These are phyloP conservation scores for Crepidotus variabilis DNA, from an alignment of 768 basidiomycete genomes.

Conservation along the genomic window DNA sequence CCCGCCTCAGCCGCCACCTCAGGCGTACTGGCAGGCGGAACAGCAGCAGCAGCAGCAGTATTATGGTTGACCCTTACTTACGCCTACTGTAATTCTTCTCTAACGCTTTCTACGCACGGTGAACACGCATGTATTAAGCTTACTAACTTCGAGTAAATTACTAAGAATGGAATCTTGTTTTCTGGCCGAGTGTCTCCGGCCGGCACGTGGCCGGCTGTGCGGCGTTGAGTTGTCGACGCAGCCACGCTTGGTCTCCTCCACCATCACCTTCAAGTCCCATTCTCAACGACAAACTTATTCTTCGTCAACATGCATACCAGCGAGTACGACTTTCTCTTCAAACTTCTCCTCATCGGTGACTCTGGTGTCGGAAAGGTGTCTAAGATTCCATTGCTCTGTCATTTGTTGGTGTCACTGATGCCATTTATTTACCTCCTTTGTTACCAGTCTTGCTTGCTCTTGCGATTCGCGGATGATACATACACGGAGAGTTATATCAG, in stretches of 20 bases:
- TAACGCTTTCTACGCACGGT: not conserved
- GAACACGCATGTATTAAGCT: too few species aligned
- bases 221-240: slow-evolving; percentile 34
- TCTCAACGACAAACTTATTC: slow-evolving; percentile 17
- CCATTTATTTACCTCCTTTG: slow-evolving; percentile 13
- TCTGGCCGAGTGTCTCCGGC: slow-evolving; percentile 6
- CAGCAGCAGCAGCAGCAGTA: slow-evolving; percentile 6
- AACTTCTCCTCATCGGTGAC: slow-evolving; percentile 92
- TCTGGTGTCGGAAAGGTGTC: slow-evolving; percentile 91
- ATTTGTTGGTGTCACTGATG: slow-evolving; percentile 21
- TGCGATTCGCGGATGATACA: slow-evolving; percentile 94
- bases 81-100: too few species aligned
- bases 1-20: slow-evolving; percentile 16
- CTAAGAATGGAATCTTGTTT: not conserved
- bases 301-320: slow-evolving; percentile 73
- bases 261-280: slow-evolving; percentile 27
- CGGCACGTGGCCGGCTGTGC: slow-evolving; percentile 26
- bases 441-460: slow-evolving; percentile 78
- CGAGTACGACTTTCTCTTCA: slow-evolving; percentile 96
- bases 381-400: slow-evolving; percentile 18
- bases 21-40: not conserved
- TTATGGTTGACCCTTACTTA: not conserved
- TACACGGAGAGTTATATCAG: slow-evolving; percentile 98
- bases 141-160: too few species aligned
- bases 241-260: slow-evolving; percentile 21